Percentiles rank a stretch among this genome's conserved stretches.
phyloP scores from a whole-genome alignment of 2,329 filamentous ascomycete genomes.

The Sarocladium oryzae region DNA sequence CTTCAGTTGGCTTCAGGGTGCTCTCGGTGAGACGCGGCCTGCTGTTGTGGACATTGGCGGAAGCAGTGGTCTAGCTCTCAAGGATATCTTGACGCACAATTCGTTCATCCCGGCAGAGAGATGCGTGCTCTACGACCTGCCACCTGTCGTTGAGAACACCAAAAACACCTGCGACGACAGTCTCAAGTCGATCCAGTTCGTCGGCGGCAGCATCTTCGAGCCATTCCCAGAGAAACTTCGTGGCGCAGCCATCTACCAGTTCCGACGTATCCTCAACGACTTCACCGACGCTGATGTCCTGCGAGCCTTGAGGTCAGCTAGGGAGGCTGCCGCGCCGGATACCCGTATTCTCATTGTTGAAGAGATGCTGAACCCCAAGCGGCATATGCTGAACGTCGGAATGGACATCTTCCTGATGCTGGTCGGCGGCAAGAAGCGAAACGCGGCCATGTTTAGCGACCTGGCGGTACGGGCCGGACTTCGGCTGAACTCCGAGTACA shows the following conservation, averaged over 20 bases:
- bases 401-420: conserved; percentile 8
- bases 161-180: not conserved
- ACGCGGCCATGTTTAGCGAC: not conserved
- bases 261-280: conserved; percentile 10
- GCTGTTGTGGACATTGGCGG: conserved; percentile 10
- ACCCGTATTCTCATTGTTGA: not conserved
- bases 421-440: conserved; percentile 7
- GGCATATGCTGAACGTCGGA: not conserved
- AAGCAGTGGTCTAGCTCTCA: not conserved
- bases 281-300: conserved; percentile 8
- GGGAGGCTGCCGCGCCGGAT: not conserved
- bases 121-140: not conserved
- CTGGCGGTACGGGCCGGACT: not conserved
- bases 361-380: conserved; percentile 1
- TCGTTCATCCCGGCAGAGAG: not conserved
- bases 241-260: conserved; percentile 3
- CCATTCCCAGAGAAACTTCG: not conserved
- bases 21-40: not conserved
- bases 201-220: not conserved
- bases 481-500: not conserved
- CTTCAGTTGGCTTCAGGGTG: conserved; percentile 5
- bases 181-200: not conserved
- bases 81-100: conserved; percentile 5
- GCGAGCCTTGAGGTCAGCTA: not conserved
- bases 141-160: not conserved